phyloP scores from a whole-genome alignment of 371 early-diverging fungal genomes.

The Mortierella sp. region DNA sequence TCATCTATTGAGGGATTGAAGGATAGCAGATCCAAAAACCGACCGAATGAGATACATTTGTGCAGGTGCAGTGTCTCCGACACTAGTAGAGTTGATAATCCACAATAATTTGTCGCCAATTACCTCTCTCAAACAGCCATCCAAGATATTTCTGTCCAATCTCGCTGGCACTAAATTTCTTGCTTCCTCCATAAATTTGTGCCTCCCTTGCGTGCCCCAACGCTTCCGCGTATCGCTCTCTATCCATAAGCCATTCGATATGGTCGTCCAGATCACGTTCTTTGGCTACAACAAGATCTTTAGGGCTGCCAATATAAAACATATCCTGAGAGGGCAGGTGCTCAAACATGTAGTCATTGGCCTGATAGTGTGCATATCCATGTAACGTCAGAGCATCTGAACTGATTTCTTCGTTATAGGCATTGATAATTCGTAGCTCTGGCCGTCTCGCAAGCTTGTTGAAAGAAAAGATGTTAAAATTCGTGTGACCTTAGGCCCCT shows the following conservation, averaged over 20 bases:
- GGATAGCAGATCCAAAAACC: neutral
- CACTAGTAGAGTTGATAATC: neutral
- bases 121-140: slow-evolving; percentile 77
- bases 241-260: slow-evolving; percentile 91
- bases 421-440: slow-evolving; percentile 90
- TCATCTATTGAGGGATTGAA: slow-evolving; percentile 54
- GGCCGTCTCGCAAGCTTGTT: slow-evolving; percentile 75
- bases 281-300: slow-evolving; percentile 91
- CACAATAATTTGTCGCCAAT: neutral
- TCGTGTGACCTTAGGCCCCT: neutral
- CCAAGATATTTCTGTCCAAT: slow-evolving; percentile 89
- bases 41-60: neutral
- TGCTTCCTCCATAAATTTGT: slow-evolving; percentile 62
- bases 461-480: neutral
- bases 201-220: slow-evolving; percentile 68
- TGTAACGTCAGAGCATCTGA: slow-evolving; percentile 87
- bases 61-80: neutral
- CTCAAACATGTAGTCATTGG: slow-evolving; percentile 91
- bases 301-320: slow-evolving; percentile 92
- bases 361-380: slow-evolving; percentile 87
- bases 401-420: slow-evolving; percentile 84
- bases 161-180: slow-evolving; percentile 71
- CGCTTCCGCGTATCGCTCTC: slow-evolving; percentile 85
- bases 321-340: slow-evolving; percentile 70
- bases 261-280: slow-evolving; percentile 92